Conservation (phyloP, 75 land plant species). For the Pinus taeda region DNA sequence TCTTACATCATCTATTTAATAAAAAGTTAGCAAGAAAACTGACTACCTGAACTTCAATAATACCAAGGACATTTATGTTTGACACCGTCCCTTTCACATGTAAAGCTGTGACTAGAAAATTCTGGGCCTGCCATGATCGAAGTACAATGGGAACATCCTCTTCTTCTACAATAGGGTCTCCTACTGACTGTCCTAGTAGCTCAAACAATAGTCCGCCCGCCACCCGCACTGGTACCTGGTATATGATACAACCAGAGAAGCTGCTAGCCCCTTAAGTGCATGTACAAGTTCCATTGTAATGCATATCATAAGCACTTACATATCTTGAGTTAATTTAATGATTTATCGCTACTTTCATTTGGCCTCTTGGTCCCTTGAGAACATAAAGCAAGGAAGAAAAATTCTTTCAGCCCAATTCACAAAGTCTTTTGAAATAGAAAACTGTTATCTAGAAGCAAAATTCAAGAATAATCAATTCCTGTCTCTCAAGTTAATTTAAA, state of each 20-base stretch:
- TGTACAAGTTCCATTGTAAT: background rate
- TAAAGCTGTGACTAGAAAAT: conserved; percentile 71
- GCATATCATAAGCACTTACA: background rate
- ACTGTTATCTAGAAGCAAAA: too few species aligned
- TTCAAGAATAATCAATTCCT: too few species aligned
- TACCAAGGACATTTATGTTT: conserved; percentile 72
- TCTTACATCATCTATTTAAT: background rate
- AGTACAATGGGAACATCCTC: conserved; percentile 88
- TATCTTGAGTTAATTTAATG: background rate
- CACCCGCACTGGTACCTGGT: conserved; percentile 91
- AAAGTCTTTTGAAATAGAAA: too few species aligned
- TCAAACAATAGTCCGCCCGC: conserved; percentile 92
- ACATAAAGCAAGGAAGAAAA: background rate
- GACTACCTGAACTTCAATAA: conserved; percentile 88
- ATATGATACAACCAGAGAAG: conserved; percentile 5
- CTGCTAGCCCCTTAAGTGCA: too few species aligned
- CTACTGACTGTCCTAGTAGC: conserved; percentile 86
- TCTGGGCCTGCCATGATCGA: conserved; percentile 90
- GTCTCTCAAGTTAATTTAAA: too few species aligned
- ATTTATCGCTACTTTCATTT: background rate
- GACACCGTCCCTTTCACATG: conserved; percentile 72
- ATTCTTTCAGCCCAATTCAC: background rate
- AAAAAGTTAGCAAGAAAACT: background rate
- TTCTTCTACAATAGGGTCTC: conserved; percentile 69
- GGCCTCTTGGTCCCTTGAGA: background rate